Evolutionary conservation across 1,284 basidiomycete species (phyloP), one percentile per base, ranked within the genome.

Genomic region (Puccinia triticina): DNA sequence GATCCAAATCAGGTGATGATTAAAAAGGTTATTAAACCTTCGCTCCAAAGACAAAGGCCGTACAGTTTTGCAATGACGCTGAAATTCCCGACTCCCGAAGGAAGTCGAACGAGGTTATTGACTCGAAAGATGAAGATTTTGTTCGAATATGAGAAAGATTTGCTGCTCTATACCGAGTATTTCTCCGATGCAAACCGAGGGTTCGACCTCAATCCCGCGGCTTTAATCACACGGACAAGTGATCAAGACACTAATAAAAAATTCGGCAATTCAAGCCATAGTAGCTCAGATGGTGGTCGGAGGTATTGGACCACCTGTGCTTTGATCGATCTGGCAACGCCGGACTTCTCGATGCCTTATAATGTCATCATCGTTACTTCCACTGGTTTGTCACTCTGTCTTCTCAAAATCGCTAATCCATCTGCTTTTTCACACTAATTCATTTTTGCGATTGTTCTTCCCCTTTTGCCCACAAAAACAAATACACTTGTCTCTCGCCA

Each of bases 311-410:
- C 94, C 0, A 89, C 91, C 0, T 90, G 92, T 16, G 89, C 95
- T 26, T 90, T 99, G 37, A 91, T 97, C 61, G 94, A 97, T 87
- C 90, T 98, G 34, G 93, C 96, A 11, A 96, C 94, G 11, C 97
- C 97, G 0, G 96, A 99, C 88, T 99, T 99, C 88, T 96, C 93
- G 86, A 98, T 99, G 95, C 96, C 96, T 16, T 99, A 98, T 88
- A 99, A 98, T 88, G 96, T 98, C 84, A 98, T 98, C 87, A 96
- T 97, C 86, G 93, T 98, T 89, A 95, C 91, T 82, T 94, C 92
- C 86, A 95, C 94, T 12, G 55, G 83, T 77, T 72, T 48, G 76
- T 53, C n/a, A 11, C 16, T 29, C 37, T 29, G 37, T 43, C 32
- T 50, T 34, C 18, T 40, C 83, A 55, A 16, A n/a, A 11, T 55